A percentile compares a stretch with the other conserved stretches of the same genome.
These are phyloP conservation scores for Corylus heterophylla DNA, from an alignment of 306 rosid genomes.

Conservation along the genomic window DNA sequence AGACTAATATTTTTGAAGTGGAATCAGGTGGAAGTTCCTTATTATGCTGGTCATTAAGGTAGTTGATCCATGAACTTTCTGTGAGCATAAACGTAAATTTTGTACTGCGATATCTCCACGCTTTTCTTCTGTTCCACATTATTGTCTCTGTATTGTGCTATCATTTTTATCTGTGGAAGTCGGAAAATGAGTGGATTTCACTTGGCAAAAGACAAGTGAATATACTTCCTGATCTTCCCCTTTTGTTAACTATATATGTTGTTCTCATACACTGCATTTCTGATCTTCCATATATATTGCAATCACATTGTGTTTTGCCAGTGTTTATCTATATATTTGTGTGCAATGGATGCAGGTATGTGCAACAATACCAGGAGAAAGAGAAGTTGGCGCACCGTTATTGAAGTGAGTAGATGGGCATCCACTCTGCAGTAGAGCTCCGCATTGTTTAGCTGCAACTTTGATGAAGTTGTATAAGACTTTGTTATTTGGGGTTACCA, in stretches of 20 bases:
- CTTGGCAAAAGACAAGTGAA: neutral
- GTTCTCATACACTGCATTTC: neutral
- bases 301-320: too few species aligned
- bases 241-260: neutral
- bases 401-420: slow-evolving; percentile 24
- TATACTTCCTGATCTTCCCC: neutral
- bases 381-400: slow-evolving; percentile 53
- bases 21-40: neutral
- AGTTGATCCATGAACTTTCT: neutral
- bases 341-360: slow-evolving; percentile 39
- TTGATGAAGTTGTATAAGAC: neutral
- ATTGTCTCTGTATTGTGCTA: neutral
- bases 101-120: neutral
- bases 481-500: neutral
- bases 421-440: slow-evolving; percentile 2
- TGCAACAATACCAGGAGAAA: slow-evolving; percentile 40
- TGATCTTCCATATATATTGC: neutral
- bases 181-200: neutral
- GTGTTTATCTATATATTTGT: neutral
- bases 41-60: neutral
- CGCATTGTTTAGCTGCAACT: neutral
- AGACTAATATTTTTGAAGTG: neutral
- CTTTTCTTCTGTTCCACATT: neutral
- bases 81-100: neutral
- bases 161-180: neutral